These are phyloP conservation scores for Amoeboaphelidium protococcarum DNA, from an alignment of 371 early-diverging fungal species.

Conservation along the genomic window DNA sequence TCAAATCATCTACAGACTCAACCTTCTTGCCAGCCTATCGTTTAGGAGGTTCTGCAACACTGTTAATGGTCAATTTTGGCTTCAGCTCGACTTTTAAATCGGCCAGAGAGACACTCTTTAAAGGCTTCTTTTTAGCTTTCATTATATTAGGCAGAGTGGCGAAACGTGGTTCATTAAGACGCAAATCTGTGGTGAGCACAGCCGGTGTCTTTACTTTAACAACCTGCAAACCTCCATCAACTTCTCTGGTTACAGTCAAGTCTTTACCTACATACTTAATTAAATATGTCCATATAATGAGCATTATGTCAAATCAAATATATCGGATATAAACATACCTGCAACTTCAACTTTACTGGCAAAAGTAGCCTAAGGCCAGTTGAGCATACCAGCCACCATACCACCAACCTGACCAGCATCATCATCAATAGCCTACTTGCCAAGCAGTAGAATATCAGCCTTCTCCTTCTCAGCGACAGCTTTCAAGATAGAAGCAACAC, in stretches of 20 bases:
- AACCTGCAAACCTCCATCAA: slow-evolving; percentile 94
- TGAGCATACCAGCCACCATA: slow-evolving; percentile 86
- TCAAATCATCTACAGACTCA: slow-evolving; percentile 62
- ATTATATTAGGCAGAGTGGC: slow-evolving; percentile 77
- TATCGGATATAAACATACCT: too few relatives aligned
- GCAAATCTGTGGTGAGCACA: slow-evolving; percentile 81
- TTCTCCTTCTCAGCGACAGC: slow-evolving; percentile 67
- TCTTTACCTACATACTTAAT: too few relatives aligned
- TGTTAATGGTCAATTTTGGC: slow-evolving; percentile 50
- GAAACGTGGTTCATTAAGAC: slow-evolving; percentile 85
- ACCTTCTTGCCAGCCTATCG: slow-evolving; percentile 80
- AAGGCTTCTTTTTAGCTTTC: slow-evolving; percentile 97
- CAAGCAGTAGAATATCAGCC: slow-evolving; percentile 73
- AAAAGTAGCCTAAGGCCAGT: slow-evolving; percentile 85
- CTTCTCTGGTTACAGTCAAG: slow-evolving; percentile 65
- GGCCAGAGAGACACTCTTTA: slow-evolving; percentile 43
- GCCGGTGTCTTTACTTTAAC: slow-evolving; percentile 56
- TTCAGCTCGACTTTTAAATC: slow-evolving; percentile 63
- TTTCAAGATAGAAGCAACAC: slow-evolving; percentile 76
- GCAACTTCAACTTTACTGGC: too few relatives aligned
- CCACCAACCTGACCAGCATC: slow-evolving; percentile 91
- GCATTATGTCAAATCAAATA: too few relatives aligned
- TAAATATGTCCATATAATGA: too few relatives aligned
- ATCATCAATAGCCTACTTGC: slow-evolving; percentile 97
- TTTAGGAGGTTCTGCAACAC: slow-evolving; percentile 79